These are phyloP conservation scores for Purpureocillium lavendulum DNA, from an alignment of 2,329 filamentous ascomycete genomes.

Conservation along the genomic window DNA sequence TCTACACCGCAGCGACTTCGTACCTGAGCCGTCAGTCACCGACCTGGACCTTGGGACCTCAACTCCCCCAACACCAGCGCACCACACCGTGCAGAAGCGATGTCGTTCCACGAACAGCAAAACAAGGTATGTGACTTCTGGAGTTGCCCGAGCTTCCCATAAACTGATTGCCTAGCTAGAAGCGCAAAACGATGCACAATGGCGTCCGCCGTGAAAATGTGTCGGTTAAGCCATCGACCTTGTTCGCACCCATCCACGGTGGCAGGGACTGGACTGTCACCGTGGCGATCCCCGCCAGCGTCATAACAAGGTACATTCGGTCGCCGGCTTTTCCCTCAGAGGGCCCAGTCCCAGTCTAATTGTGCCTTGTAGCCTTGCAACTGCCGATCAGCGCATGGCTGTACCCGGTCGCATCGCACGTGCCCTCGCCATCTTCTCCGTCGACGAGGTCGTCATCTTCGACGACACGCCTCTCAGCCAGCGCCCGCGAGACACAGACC, in stretches of 20 bases:
- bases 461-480: slow-evolving; percentile 52
- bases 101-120: slow-evolving; percentile 24
- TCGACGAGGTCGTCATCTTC: slow-evolving; percentile 79
- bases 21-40: no score
- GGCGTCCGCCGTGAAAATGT: slow-evolving; percentile 17
- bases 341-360: no score
- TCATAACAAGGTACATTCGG: slow-evolving; percentile 58
- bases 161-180: slow-evolving; percentile 25
- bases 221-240: slow-evolving; percentile 55
- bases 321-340: no score
- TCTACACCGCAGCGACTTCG: no score
- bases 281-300: slow-evolving; percentile 69
- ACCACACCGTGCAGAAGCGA: slow-evolving; percentile 6
- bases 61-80: no score
- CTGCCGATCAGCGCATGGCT: slow-evolving; percentile 66
- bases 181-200: slow-evolving; percentile 39
- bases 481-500: slow-evolving; percentile 38
- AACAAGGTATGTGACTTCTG: slow-evolving; percentile 16
- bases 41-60: no score
- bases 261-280: slow-evolving; percentile 67
- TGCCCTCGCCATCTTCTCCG: slow-evolving; percentile 71
- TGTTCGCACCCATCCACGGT: slow-evolving; percentile 54
- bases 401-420: slow-evolving; percentile 71
- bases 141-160: no score
- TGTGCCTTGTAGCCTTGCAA: slow-evolving; percentile 65